phyloP scores from a whole-genome alignment of 257 asterid genomes.

The Fraxinus excelsior region DNA sequence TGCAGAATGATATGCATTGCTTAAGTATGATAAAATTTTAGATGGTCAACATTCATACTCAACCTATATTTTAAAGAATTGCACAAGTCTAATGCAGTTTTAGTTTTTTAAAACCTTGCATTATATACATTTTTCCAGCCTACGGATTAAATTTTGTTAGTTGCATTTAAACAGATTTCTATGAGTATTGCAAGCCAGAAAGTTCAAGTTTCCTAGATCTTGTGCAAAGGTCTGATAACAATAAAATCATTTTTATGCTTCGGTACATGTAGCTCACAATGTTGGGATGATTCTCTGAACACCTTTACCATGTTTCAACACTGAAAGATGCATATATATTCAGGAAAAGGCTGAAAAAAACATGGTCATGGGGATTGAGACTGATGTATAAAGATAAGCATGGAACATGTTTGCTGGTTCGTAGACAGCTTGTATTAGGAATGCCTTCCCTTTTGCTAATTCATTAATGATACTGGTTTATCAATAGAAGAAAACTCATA shows the following conservation, averaged over 20 bases:
- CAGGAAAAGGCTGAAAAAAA: neutral
- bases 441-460: neutral
- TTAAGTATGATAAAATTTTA: neutral
- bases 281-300: neutral
- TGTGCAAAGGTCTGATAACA: neutral
- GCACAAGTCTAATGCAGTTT: neutral
- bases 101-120: neutral
- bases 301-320: neutral
- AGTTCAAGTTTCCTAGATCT: neutral
- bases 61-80: neutral
- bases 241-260: neutral
- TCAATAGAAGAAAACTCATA: no score
- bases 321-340: neutral
- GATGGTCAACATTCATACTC: neutral
- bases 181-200: neutral
- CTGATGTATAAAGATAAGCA: neutral
- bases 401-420: neutral
- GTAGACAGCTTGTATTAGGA: neutral
- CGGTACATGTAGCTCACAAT: neutral
- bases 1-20: neutral
- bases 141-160: neutral
- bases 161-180: neutral
- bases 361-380: neutral
- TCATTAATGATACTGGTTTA: no score
- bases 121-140: neutral